Evolutionary conservation across 805 yeast genomes (phyloP).

Genomic region (Starmerella sp.): DNA sequence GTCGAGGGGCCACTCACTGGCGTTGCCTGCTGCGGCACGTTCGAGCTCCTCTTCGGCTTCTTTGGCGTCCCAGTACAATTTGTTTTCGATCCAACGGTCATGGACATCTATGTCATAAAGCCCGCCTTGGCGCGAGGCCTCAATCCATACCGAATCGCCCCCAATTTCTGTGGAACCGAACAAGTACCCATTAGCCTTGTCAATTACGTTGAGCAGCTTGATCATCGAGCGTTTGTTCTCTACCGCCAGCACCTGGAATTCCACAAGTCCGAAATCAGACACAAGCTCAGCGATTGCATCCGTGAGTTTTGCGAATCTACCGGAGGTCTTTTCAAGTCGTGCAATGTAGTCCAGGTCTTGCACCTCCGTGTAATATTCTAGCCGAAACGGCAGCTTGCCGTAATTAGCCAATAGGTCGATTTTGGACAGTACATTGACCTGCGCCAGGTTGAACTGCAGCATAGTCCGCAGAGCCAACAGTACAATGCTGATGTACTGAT

Average conservation of each 20-base stretch:
- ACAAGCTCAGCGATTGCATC: conserved; percentile 71
- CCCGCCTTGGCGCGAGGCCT: conserved; percentile 75
- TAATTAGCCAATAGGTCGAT: conserved; percentile 70
- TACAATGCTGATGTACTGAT: conserved; percentile 75
- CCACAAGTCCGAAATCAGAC: conserved; percentile 75
- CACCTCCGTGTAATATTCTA: conserved; percentile 85
- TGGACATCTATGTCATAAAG: conserved; percentile 56
- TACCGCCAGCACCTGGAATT: conserved; percentile 78
- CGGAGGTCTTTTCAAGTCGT: conserved; percentile 50
- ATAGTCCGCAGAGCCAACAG: conserved; percentile 76
- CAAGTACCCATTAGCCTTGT: conserved; percentile 85
- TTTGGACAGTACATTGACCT: conserved; percentile 82
- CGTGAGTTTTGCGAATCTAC: conserved; percentile 44
- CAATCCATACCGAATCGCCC: conserved; percentile 98
- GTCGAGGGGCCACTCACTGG: conserved; percentile 35
- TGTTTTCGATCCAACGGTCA: conserved; percentile 89
- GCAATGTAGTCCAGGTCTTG: conserved; percentile 63
- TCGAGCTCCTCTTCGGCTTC: conserved; percentile 31
- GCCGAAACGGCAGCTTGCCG: conserved; percentile 64
- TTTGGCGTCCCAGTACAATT: conserved; percentile 59
- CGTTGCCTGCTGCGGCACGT: conserved; percentile 57
- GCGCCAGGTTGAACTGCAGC: conserved; percentile 89
- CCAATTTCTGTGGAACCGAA: conserved; percentile 90
- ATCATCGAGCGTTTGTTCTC: conserved; percentile 93
- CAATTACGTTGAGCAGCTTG: conserved; percentile 59